Percentiles rank a stretch among this genome's conserved stretches.
These are phyloP conservation scores for Apiotrichum siamense DNA, from an alignment of 1,284 basidiomycete species.

Conservation along the genomic window DNA sequence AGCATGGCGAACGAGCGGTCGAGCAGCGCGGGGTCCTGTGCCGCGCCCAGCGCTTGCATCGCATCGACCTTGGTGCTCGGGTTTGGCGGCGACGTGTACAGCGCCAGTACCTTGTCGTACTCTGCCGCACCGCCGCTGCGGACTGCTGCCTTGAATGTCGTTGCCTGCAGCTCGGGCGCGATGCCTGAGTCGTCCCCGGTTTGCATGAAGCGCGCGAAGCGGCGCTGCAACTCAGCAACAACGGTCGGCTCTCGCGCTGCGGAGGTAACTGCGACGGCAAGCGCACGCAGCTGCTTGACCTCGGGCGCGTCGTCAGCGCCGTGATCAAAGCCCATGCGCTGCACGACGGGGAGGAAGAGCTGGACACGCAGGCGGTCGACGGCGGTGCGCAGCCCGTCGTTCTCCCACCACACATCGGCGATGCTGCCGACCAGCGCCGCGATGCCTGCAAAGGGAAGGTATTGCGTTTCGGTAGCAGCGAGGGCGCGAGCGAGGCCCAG, in stretches of 20 bases:
- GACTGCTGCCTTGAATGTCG: conserved; percentile 50
- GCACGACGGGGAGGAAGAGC: conserved; percentile 71
- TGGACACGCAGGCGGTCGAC: conserved; percentile 62
- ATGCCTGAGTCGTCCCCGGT: conserved; percentile 71
- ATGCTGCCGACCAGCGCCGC: conserved; percentile 54
- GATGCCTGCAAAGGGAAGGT: conserved; percentile 40
- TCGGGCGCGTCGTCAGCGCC: conserved; percentile 62
- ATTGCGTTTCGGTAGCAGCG: conserved; percentile 62
- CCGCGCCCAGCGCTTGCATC: conserved; percentile 50
- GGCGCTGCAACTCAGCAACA: conserved; percentile 61
- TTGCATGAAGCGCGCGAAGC: conserved; percentile 66
- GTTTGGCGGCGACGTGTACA: conserved; percentile 66
- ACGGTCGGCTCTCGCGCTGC: conserved; percentile 60
- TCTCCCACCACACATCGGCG: conserved; percentile 75
- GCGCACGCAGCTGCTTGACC: conserved; percentile 65
- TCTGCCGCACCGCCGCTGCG: conserved; percentile 67
- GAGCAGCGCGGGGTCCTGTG: conserved; percentile 45
- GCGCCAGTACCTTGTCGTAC: conserved; percentile 64
- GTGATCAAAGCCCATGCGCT: conserved; percentile 74
- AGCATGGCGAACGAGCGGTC: conserved; percentile 58
- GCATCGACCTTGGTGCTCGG: conserved; percentile 63
- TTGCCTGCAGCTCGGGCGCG: conserved; percentile 64
- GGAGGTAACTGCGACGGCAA: conserved; percentile 67
- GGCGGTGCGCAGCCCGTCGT: conserved; percentile 55
- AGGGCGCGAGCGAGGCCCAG: conserved; percentile 66